These are phyloP conservation scores for Pseudoscleropodium purum DNA, from an alignment of 225 moss, liverwort and hornwort species.

Conservation along the genomic window DNA sequence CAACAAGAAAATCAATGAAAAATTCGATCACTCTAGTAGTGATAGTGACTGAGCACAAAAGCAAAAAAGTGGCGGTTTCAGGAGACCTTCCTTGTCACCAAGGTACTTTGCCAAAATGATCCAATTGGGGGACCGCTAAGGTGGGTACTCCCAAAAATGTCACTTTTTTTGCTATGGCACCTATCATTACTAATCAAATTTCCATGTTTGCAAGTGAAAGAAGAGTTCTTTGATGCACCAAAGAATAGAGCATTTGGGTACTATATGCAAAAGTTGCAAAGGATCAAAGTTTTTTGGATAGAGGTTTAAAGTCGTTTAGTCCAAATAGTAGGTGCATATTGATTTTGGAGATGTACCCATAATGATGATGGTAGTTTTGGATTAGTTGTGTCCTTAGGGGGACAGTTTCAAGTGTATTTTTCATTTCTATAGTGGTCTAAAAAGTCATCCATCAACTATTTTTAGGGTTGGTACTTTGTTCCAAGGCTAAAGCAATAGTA, in stretches of 20 bases:
- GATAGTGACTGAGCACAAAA: too few species aligned
- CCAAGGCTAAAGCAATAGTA: rapidly evolving
- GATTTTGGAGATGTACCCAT: rapidly evolving
- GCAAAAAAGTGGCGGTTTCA: too few species aligned
- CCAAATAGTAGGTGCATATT: too few species aligned
- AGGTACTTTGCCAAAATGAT: background rate
- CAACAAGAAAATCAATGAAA: too few species aligned
- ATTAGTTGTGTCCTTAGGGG: rapidly evolving
- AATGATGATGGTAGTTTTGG: too few species aligned
- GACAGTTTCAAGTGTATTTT: rapidly evolving
- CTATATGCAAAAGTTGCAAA: rapidly evolving
- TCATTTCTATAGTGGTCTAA: background rate
- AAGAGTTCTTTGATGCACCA: rapidly evolving
- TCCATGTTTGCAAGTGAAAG: background rate
- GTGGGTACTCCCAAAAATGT: rapidly evolving
- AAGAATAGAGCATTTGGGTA: rapidly evolving
- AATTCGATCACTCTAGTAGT: too few species aligned
- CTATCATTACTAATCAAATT: background rate
- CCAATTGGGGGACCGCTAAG: rapidly evolving
- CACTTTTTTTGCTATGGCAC: background rate
- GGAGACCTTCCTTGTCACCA: too few species aligned
- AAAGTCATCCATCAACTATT: background rate
- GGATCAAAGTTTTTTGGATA: background rate
- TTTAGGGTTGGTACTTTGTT: rapidly evolving
- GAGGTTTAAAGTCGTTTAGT: rapidly evolving